Evolutionary conservation across 1,284 basidiomycete species (phyloP), one percentile per base, ranked within the genome.

Genomic region (Fomitopsis palustris): DNA sequence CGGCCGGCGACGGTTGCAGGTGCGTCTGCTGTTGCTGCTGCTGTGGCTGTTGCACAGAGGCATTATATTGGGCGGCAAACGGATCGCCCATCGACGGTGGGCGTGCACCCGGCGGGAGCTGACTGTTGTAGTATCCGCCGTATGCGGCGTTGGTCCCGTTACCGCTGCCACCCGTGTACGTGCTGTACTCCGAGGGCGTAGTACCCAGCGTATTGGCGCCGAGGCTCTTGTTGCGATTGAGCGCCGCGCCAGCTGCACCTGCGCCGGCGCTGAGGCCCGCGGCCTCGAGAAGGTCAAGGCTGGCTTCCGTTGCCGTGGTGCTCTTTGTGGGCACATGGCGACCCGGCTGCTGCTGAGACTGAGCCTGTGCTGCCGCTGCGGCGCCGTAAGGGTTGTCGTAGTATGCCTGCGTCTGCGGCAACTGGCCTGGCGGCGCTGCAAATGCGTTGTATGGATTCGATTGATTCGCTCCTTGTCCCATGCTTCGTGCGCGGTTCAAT

Each of bases 371-470:
- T 19, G 38, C 49, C 16, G 49, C 31, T 2, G 49, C 37, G 16
- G 54, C 55, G 6, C 60, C 63, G 42, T 62, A 62, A 3, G 56
- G 56, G 25, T 56, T 37, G 39, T 67, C 65, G 37, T 63, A 62
- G 62, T 62, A 68, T 10, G 64, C 62, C 59, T 64, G 66, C 39
- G 58, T 54, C 38, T 54, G 54, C 21, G 60, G 61, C 55, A 59
- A 42, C 8, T 51, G 54, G 19, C 29, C 43, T 10, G 64, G 54
- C 10, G 57, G 69, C 41, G 64, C 65, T 1, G 72, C 70, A 56
- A 75, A 74, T 1, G 74, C 73, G 42, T 68, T 69, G 61, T 75
- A 77, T 12, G 76, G 76, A 51, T 67, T 60, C 21, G 67, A 64
- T 25, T 55, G 57, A 55, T 62, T 64, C 23, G 41, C 41, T 37